Evolutionary conservation across 805 yeast species (phyloP).

Genomic region (Torulaspora franciscae): DNA sequence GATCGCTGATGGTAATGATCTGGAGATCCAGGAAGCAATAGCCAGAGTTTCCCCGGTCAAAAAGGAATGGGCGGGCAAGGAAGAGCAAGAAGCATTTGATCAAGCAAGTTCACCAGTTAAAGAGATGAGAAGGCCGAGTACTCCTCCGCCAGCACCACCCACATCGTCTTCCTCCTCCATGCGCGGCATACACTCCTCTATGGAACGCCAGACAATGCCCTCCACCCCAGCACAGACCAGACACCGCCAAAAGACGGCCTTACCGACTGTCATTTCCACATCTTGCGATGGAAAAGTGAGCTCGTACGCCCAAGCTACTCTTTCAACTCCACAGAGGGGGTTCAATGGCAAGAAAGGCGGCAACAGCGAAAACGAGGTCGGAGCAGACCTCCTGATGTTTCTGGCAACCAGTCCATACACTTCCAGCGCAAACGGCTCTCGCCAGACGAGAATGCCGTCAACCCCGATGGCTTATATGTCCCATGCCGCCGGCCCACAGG

Average conservation of each 20-base stretch:
- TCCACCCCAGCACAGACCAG: slow-evolving; percentile 15
- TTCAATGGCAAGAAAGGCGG: slow-evolving; percentile 7
- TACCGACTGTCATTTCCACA: slow-evolving; percentile 4
- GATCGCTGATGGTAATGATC: slow-evolving; percentile 7
- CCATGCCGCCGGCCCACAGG: slow-evolving; percentile 5
- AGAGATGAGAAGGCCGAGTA: slow-evolving; percentile 8
- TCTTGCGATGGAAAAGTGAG: not conserved
- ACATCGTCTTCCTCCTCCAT: slow-evolving; percentile 9
- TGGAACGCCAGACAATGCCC: slow-evolving; percentile 7
- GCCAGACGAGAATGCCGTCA: slow-evolving; percentile 19
- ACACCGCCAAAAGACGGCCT: slow-evolving; percentile 1
- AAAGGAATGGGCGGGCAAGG: slow-evolving; percentile 2
- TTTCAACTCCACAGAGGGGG: slow-evolving; percentile 15
- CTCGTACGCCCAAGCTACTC: not conserved
- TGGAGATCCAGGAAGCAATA: slow-evolving; percentile 12
- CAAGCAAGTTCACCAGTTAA: slow-evolving; percentile 9
- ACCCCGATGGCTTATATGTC: slow-evolving; percentile 24
- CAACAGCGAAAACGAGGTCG: slow-evolving; percentile 26
- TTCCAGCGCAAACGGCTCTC: not conserved
- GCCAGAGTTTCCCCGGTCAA: slow-evolving; percentile 17
- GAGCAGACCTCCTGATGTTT: slow-evolving; percentile 36
- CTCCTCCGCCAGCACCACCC: slow-evolving; percentile 19
- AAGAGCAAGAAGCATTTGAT: not conserved
- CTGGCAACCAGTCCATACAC: slow-evolving; percentile 36
- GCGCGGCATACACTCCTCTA: not conserved